Percentiles rank a stretch among this genome's conserved stretches.
These are phyloP conservation scores for Neospermospora avenae DNA, from an alignment of 2,329 filamentous ascomycete genomes.

Conservation along the genomic window DNA sequence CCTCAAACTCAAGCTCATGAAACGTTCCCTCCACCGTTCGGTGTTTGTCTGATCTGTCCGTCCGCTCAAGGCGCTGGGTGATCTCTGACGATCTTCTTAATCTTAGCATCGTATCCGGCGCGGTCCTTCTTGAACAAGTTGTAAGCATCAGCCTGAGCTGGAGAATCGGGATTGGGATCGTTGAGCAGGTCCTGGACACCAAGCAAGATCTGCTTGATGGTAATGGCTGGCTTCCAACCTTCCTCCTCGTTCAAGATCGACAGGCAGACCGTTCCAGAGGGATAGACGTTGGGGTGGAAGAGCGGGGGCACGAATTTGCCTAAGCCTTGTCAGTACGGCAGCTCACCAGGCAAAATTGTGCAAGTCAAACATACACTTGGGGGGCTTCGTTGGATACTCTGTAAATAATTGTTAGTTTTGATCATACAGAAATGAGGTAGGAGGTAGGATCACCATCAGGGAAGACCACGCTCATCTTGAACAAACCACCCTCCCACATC, in stretches of 20 bases:
- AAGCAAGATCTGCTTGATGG: slow-evolving; percentile 94
- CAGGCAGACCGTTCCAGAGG: slow-evolving; percentile 93
- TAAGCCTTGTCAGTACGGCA: slow-evolving; percentile 39
- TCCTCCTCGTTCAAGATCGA: slow-evolving; percentile 98
- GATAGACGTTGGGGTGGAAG: slow-evolving; percentile 98
- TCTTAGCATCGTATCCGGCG: slow-evolving; percentile 81
- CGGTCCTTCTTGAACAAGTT: slow-evolving; percentile 93
- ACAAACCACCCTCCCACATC: slow-evolving; percentile 95
- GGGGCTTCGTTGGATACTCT: slow-evolving; percentile 99
- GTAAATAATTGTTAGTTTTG: slow-evolving; percentile 29
- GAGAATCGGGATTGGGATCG: slow-evolving; percentile 95
- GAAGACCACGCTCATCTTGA: slow-evolving; percentile 90
- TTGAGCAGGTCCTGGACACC: slow-evolving; percentile 95
- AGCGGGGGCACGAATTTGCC: slow-evolving; percentile 95
- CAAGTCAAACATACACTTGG: slow-evolving; percentile 72
- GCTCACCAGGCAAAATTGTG: background rate
- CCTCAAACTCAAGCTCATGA: background rate
- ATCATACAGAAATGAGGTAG: background rate
- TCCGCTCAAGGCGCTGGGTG: slow-evolving; percentile 67
- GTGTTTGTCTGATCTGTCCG: background rate
- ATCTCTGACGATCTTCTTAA: slow-evolving; percentile 82
- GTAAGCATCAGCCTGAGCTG: slow-evolving; percentile 95
- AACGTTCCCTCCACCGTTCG: background rate
- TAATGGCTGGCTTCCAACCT: slow-evolving; percentile 97
- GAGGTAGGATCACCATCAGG: slow-evolving; percentile 70